phyloP scores from a whole-genome alignment of 2,329 filamentous ascomycete species.

The Aspergillus arachidicola region DNA sequence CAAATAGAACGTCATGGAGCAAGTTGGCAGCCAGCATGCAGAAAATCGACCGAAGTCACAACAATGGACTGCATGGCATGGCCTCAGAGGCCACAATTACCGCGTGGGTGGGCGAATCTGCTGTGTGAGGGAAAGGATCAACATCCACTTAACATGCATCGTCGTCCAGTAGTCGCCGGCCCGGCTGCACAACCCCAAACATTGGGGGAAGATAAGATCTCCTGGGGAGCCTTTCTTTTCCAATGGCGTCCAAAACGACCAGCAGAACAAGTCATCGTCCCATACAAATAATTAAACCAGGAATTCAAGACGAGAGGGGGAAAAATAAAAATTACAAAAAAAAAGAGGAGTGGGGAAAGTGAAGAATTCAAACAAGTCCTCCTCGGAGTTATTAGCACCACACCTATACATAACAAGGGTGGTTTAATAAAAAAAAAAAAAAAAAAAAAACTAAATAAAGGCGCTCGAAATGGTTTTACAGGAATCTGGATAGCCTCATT shows the following conservation, averaged over 20 bases:
- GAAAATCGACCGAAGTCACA: conserved; percentile 14
- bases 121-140: conserved; percentile 18
- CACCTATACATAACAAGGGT: not conserved
- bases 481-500: conserved; percentile 2
- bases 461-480: not conserved
- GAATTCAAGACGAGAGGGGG: not conserved
- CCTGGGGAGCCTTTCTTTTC: conserved; percentile 2
- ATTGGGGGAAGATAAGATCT: conserved; percentile 14
- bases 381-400: not conserved
- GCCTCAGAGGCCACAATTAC: conserved; percentile 5
- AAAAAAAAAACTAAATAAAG: too few species aligned
- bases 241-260: conserved; percentile 6
- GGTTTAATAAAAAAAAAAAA: not conserved
- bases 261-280: not conserved
- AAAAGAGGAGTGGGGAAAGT: not conserved
- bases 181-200: conserved; percentile 18
- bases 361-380: not conserved
- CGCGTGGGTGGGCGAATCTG: conserved; percentile 11
- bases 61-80: conserved; percentile 12
- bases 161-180: conserved; percentile 15
- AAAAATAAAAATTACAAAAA: not conserved
- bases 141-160: conserved; percentile 13
- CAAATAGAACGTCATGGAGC: conserved; percentile 9
- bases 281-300: not conserved
- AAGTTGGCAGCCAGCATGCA: conserved; percentile 12